A percentile compares a stretch with the other conserved stretches of the same genome.
These are phyloP conservation scores for Monilinia vaccinii-corymbosi DNA, from an alignment of 2,329 filamentous ascomycete genomes.

Conservation along the genomic window DNA sequence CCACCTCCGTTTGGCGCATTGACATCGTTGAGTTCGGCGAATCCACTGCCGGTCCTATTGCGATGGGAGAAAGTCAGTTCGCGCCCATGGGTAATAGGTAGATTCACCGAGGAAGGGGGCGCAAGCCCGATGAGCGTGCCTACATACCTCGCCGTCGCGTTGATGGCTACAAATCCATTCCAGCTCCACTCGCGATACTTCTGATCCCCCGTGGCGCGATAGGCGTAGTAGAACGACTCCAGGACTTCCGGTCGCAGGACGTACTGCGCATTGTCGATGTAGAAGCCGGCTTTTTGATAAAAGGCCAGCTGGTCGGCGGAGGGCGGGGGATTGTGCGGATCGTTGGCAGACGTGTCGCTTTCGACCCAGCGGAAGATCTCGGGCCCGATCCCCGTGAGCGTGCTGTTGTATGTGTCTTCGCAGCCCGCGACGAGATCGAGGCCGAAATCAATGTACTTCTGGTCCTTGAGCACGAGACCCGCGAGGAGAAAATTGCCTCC, in stretches of 20 bases:
- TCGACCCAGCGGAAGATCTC: slow-evolving; percentile 55
- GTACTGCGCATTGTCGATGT: slow-evolving; percentile 52
- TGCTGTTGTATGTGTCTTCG: slow-evolving; percentile 61
- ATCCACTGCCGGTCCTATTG: slow-evolving; percentile 52
- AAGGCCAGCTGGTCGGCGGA: slow-evolving; percentile 45
- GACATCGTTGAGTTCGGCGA: slow-evolving; percentile 56
- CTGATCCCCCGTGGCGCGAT: slow-evolving; percentile 63
- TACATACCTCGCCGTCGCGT: slow-evolving; percentile 39
- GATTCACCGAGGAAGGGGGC: too few species aligned
- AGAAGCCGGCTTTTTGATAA: slow-evolving; percentile 62
- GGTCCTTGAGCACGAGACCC: slow-evolving; percentile 56
- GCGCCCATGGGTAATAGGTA: too few species aligned
- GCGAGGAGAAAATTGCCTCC: slow-evolving; percentile 81
- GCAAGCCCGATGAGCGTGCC: too few species aligned
- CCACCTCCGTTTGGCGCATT: slow-evolving; percentile 52
- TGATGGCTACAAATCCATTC: slow-evolving; percentile 65
- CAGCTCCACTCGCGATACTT: slow-evolving; percentile 81
- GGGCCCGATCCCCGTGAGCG: slow-evolving; percentile 66
- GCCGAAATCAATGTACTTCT: slow-evolving; percentile 65
- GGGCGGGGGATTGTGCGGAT: slow-evolving; percentile 32
- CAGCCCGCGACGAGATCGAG: slow-evolving; percentile 63
- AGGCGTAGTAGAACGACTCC: slow-evolving; percentile 81
- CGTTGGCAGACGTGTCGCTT: slow-evolving; percentile 30
- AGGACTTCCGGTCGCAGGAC: slow-evolving; percentile 71
- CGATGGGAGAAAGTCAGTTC: background rate